Conservation (phyloP, 345 rosid species). For the Barbarea vulgaris region DNA sequence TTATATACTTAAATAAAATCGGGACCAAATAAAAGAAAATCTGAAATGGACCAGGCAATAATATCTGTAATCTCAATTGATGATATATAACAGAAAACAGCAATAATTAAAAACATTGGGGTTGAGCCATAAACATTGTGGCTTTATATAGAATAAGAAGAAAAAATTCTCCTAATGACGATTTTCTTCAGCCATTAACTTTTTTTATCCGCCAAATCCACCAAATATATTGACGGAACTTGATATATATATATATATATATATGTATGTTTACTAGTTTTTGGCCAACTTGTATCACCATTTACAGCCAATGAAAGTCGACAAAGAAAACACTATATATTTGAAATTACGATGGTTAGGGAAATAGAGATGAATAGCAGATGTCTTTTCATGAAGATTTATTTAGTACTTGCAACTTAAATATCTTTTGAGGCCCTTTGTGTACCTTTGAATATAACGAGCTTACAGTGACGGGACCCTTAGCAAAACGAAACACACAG, state of each 20-base stretch:
- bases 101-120: not conserved
- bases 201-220: not conserved
- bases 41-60: conserved; percentile 30
- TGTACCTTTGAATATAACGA: conserved; percentile 14
- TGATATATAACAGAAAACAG: not conserved
- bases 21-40: conserved; percentile 34
- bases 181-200: not conserved
- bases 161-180: not conserved
- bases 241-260: too few species aligned
- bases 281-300: not conserved
- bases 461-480: conserved; percentile 12
- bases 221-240: not conserved
- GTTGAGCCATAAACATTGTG: not conserved
- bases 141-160: not conserved
- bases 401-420: not conserved
- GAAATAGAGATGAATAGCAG: not conserved
- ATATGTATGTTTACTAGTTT: not conserved
- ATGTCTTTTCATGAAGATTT: conserved; percentile 15
- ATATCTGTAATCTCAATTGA: conserved; percentile 7
- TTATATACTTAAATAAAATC: not conserved
- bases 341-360: not conserved
- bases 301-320: not conserved
- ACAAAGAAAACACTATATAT: not conserved
- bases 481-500: conserved; percentile 4
- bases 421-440: conserved; percentile 22